Evolutionary conservation across 495 filamentous ascomycete genomes (phyloP), one percentile per base, ranked within the genome.

Genomic region (Evernia prunastri): DNA sequence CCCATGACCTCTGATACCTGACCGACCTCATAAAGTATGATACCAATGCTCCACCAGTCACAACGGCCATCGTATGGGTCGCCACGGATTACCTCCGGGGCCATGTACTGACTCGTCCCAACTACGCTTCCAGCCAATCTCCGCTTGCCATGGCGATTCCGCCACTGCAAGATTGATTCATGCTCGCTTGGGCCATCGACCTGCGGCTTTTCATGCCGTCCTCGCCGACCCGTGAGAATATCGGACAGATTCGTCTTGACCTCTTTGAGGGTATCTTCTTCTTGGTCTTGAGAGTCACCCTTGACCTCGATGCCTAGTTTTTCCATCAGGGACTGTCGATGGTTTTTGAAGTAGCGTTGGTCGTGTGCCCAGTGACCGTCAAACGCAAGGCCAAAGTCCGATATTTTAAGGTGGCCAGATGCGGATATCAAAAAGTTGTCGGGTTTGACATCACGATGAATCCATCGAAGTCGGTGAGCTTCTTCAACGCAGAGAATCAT

Each of bases 51-150:
- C 93, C 91, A 97, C 90, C 86, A 97, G 76, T 96, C 93, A 74
- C 93, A 96, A 64, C 93, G 79, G 31, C 87, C 93, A 78, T 97
- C 93, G 72, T 97, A 96, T 35, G 80, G 75, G 58, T 91, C 82
- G 25, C 90, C 93, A 64, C 85, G 79, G 63, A 96, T 86, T 36
- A 97, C 89, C 75, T 96, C 93, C 5, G 93, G 93, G 2, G 93
- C 93, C 93, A 96, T 96, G 75, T 96, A 97, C 74, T 96, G 93
- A 72, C 91, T 96, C 1, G 93, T 97, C 5, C 93, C 93, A 42
- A 97, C 91, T n/a, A 96, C 84, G 66, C 90, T 95, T 60, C 84
- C 82, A 12, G 93, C 92, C 54, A 90, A 79, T 47, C 82, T 82
- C 42, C 92, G 83, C 68, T 84, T 88, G 15, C 90, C 85, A 51